Evolutionary conservation across 2,329 filamentous ascomycete genomes (phyloP), one percentile per base, ranked within the genome.

Genomic region (Cercospora citrullina): DNA sequence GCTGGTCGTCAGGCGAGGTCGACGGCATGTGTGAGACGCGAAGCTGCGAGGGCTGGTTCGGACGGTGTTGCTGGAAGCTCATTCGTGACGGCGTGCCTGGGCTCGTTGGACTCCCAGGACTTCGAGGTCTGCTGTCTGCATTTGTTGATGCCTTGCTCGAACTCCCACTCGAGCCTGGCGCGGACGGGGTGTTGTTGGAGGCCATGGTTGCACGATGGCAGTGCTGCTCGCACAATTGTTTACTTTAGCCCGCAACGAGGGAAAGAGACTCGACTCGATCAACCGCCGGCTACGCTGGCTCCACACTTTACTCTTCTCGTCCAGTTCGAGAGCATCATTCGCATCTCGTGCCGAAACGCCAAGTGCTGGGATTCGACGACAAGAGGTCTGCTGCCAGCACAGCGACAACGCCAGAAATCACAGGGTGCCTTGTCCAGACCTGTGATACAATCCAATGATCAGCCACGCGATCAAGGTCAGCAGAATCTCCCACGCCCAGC

Each of bases 1-100:
- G 79, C 14, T 70, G 74, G 28, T 81, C 78, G 62, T 83, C 80
- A 30, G 81, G 81, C 42, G 81, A 82, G 23, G 75, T 74, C n/a
- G 81, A 79, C 63, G 82, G 81, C 61, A 79, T 79, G 69, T 82
- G 77, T 12, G 79, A 77, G 60, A 81, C 76, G n/a, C 82, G 75
- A 60, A 84, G 76, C 16, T 71, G 70, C 26, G 76, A 78, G 5
- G 76, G 75, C 18, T 76, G 68, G 21, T 69, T 60, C n/a, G 76
- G 76, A 16, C 69, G 70, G 64, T 78, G 75, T 65, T 74, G 72
- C 59, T 70, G 68, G 28, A 66, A 65, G 31, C 67, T 61, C 10
- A 55, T 51, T 18, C 68, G 66, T 31, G 65, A 63, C 51, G 64
- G 61, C 21, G 30, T 64, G 26, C 45, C 61, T 1, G 63, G 55